Conservation (phyloP, 2,329 filamentous ascomycete species). For the Neofusicoccum sp. region DNA sequence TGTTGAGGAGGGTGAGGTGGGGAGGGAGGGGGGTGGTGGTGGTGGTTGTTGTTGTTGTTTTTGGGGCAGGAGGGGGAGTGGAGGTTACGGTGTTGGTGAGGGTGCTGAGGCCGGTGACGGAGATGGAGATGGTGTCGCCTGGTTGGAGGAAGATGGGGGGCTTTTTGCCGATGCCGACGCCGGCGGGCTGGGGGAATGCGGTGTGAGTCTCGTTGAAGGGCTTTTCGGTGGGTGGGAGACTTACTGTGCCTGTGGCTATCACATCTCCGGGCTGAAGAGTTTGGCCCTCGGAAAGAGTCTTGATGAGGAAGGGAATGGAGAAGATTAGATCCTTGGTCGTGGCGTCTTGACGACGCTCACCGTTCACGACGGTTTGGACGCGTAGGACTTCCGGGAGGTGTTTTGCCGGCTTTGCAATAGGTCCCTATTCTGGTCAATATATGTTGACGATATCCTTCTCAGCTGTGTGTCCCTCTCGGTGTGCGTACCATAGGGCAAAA, state of each 20-base stretch:
- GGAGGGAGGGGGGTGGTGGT: not conserved
- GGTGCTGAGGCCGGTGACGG: not conserved
- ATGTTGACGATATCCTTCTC: not conserved
- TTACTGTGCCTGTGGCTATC: constrained; percentile 45
- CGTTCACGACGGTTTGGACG: constrained; percentile 51
- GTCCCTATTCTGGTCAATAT: constrained; percentile 34
- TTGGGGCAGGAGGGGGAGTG: not conserved
- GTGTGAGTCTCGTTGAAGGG: constrained; percentile 23
- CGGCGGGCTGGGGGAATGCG: constrained; percentile 32
- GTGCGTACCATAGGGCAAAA: constrained; percentile 53
- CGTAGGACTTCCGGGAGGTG: constrained; percentile 43
- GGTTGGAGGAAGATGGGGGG: constrained; percentile 35
- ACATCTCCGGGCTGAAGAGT: constrained; percentile 46
- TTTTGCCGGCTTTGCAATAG: constrained; percentile 50
- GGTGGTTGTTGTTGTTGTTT: not conserved
- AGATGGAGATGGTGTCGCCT: constrained; percentile 42
- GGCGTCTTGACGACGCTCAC: constrained; percentile 50
- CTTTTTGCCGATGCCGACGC: constrained; percentile 48
- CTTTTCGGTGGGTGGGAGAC: not conserved
- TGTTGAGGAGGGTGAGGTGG: not conserved
- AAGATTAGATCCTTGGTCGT: constrained; percentile 48
- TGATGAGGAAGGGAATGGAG: constrained; percentile 47
- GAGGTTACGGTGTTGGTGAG: not conserved
- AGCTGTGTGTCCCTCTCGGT: not conserved
- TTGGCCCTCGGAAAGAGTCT: constrained; percentile 46